Conservation (phyloP, 116 monocot genomes). For the Posidonia oceanica region DNA sequence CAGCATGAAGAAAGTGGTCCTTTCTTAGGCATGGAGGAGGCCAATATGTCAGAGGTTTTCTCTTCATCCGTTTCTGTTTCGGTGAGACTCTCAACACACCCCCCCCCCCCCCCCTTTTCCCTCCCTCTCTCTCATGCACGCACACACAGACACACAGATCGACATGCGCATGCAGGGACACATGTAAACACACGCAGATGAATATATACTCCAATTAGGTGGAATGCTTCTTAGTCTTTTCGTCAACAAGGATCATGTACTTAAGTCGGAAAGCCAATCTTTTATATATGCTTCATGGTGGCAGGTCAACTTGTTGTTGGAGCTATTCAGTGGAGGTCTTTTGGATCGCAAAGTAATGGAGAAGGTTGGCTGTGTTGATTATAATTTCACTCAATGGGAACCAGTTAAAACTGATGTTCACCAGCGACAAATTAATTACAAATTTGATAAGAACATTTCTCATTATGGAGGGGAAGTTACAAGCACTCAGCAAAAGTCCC, state of each 20-base stretch:
- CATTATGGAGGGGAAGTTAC: slow-evolving; percentile 58
- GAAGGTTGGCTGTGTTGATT: slow-evolving; percentile 70
- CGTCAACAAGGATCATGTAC: too few relatives aligned
- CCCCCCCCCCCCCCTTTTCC: too few relatives aligned
- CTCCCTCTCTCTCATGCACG: neutral
- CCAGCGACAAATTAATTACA: slow-evolving; percentile 64
- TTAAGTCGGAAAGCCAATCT: too few relatives aligned
- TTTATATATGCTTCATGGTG: neutral
- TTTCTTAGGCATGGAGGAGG: slow-evolving; percentile 66
- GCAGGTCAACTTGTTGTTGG: slow-evolving; percentile 68
- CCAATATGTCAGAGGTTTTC: slow-evolving; percentile 59
- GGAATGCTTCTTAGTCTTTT: too few relatives aligned
- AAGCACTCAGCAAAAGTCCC: slow-evolving; percentile 79
- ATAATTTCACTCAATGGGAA: slow-evolving; percentile 61
- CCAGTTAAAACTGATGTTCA: slow-evolving; percentile 29
- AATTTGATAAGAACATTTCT: slow-evolving; percentile 54
- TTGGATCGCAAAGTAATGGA: slow-evolving; percentile 69
- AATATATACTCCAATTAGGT: too few relatives aligned
- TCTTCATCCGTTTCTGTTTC: slow-evolving; percentile 39
- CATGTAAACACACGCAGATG: too few relatives aligned
- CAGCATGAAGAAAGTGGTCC: slow-evolving; percentile 53
- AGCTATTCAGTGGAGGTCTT: slow-evolving; percentile 58
- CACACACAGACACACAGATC: too few relatives aligned
- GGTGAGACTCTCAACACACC: slow-evolving; percentile 26
- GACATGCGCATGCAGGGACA: too few relatives aligned